Evolutionary conservation across 495 filamentous ascomycete genomes (phyloP), one percentile per base, ranked within the genome.

Genomic region (Haplographium delicatum): DNA sequence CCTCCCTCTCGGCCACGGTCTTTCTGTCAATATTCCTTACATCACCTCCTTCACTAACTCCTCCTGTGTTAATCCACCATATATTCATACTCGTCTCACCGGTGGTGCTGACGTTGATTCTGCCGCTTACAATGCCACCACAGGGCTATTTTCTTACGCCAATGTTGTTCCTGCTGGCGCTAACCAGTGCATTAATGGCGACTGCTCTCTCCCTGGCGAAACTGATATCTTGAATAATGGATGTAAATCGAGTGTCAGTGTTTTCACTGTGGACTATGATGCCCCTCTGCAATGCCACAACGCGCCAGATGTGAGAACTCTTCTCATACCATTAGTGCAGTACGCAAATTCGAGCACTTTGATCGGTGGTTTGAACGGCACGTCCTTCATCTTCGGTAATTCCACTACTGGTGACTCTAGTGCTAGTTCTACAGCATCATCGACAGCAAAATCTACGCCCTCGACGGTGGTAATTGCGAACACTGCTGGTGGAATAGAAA

Each of bases 251-350:
- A 9, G 33, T n/a, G 65, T 71, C 11, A 62, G 51, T 5, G 51
- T 71, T 0, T 72, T 72, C 49, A 65, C 65, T 0, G 53, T 70
- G 11, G 65, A 74, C 41, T 71, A 67, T 42, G 61, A 67, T 53
- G 59, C 68, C 11, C 59, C 51, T 2, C 3, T 22, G 8, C 6
- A 15, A 7, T 47, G 51, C 15, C 19, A 23, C 16, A 26, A 4
- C 3, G 33, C 24, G 4, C 30, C 34, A 4, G 34, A 53, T 25
- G 1, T 47, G 25, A 47, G 24, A 24, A 25, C n/a, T 9, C 15
- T 40, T 6, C 26, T 53, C 15, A 15, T 4, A 24, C 42, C 43
- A 3, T 22, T 53, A 2, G 51, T 53, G 28, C 31, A 47, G 15
- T 40, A 38, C 46, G 42, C 33, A 1, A 53, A 45, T 37, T 23